Conservation (phyloP, 805 yeast species). For the Candida oleophila region DNA sequence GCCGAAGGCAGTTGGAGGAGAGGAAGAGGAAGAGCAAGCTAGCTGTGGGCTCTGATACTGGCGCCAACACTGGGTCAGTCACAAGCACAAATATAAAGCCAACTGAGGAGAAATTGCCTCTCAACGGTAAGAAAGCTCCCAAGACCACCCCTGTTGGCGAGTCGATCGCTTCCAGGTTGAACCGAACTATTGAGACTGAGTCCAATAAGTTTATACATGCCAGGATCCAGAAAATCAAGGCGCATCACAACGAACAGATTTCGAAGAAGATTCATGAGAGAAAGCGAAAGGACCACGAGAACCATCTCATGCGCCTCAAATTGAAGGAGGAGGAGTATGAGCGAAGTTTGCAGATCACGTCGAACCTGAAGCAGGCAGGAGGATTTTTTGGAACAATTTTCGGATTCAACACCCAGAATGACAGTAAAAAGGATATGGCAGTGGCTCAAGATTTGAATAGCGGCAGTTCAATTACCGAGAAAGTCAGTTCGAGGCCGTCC, state of each 20-base stretch:
- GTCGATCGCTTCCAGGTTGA: constrained; percentile 24
- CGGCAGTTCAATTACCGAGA: neutral
- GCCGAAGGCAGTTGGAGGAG: constrained; percentile 25
- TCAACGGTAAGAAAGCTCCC: constrained; percentile 8
- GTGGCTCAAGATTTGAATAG: neutral
- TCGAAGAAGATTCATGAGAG: constrained; percentile 36
- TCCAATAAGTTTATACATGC: constrained; percentile 37
- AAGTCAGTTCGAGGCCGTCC: neutral
- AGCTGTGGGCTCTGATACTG: constrained; percentile 2
- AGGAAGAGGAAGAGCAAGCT: constrained; percentile 2
- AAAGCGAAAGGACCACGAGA: constrained; percentile 38
- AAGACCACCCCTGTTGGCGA: constrained; percentile 8
- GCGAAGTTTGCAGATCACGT: constrained; percentile 6
- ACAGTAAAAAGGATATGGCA: neutral
- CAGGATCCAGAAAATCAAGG: constrained; percentile 36
- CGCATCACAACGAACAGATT: constrained; percentile 38
- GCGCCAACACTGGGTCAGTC: constrained; percentile 1
- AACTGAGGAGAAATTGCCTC: constrained; percentile 3
- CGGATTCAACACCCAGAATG: constrained; percentile 3
- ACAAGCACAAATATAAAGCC: constrained; percentile 2
- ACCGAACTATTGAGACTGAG: constrained; percentile 31
- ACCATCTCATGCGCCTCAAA: constrained; percentile 31
- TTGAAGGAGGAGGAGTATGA: constrained; percentile 41
- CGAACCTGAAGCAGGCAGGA: constrained; percentile 4
- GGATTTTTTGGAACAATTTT: constrained; percentile 5